Evolutionary conservation across 495 filamentous ascomycete species (phyloP).

Genomic region (Xylaria palmicola): DNA sequence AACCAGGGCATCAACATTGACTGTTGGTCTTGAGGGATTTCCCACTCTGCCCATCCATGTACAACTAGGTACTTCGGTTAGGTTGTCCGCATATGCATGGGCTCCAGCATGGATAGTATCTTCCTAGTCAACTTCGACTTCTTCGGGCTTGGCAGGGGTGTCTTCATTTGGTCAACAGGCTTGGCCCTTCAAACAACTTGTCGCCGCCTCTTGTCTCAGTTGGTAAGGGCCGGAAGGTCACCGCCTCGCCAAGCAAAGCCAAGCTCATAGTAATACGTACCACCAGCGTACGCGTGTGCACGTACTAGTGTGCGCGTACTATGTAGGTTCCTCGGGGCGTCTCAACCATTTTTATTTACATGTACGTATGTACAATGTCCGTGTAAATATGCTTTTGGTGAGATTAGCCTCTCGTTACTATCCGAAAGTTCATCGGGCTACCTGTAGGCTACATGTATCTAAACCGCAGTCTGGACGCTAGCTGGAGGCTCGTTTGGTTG

Average conservation of each 20-base stretch:
- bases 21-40: constrained; percentile 7
- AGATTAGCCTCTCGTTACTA: too few species aligned
- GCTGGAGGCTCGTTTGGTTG: too few species aligned
- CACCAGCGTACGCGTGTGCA: background rate
- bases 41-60: too few species aligned
- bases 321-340: too few species aligned
- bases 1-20: constrained; percentile 1
- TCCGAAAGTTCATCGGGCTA: too few species aligned
- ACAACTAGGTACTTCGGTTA: too few species aligned
- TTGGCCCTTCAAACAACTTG: background rate
- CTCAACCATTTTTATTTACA: too few species aligned
- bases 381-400: too few species aligned
- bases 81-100: background rate
- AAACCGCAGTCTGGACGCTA: too few species aligned
- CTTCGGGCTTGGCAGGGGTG: constrained; percentile 9
- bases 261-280: background rate
- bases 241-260: background rate
- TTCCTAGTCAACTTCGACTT: background rate
- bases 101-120: background rate
- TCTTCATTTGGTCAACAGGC: background rate
- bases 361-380: too few species aligned
- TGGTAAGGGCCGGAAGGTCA: background rate
- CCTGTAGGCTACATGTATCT: too few species aligned
- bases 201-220: background rate
- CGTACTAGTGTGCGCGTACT: too few species aligned